phyloP scores from a whole-genome alignment of 2,329 filamentous ascomycete genomes.

The Calonectria crousiana region DNA sequence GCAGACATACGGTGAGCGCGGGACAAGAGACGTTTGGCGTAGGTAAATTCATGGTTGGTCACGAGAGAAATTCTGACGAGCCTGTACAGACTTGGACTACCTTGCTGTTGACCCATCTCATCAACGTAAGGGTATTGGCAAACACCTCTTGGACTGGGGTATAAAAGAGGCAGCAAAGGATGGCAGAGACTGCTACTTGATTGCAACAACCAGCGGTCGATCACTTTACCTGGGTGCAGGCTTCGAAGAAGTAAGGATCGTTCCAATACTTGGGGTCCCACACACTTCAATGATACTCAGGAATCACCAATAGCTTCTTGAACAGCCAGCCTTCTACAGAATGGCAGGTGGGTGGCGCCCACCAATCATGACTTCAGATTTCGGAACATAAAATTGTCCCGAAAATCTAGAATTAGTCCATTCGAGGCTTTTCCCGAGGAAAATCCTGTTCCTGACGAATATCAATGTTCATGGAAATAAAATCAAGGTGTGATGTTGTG shows the following conservation, averaged over 20 bases:
- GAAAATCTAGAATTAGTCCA: not conserved
- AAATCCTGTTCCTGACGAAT: not conserved
- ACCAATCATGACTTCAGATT: not conserved
- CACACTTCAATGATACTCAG: conserved; percentile 21
- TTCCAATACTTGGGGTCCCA: conserved; percentile 11
- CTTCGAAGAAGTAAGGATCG: conserved; percentile 14
- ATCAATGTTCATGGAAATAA: not conserved
- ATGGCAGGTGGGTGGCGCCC: not conserved
- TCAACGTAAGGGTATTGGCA: conserved; percentile 16
- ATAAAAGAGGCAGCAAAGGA: not conserved
- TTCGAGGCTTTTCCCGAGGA: not conserved
- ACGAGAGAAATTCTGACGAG: not conserved
- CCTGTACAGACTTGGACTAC: conserved; percentile 15
- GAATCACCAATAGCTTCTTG: not conserved
- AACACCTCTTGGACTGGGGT: conserved; percentile 12
- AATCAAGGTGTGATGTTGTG: not conserved
- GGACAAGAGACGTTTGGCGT: conserved; percentile 19
- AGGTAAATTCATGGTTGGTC: not conserved
- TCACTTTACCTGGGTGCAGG: conserved; percentile 10
- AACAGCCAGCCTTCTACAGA: not conserved
- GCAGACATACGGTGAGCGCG: conserved; percentile 8
- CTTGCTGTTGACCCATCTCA: conserved; percentile 18
- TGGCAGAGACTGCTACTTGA: conserved; percentile 14
- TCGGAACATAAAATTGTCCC: not conserved
- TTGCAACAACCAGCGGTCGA: conserved; percentile 12